A percentile compares a stretch with the other conserved stretches of the same genome.
Evolutionary conservation across 2,329 filamentous ascomycete genomes (phyloP).

Genomic region (Calonectria crousiana): DNA sequence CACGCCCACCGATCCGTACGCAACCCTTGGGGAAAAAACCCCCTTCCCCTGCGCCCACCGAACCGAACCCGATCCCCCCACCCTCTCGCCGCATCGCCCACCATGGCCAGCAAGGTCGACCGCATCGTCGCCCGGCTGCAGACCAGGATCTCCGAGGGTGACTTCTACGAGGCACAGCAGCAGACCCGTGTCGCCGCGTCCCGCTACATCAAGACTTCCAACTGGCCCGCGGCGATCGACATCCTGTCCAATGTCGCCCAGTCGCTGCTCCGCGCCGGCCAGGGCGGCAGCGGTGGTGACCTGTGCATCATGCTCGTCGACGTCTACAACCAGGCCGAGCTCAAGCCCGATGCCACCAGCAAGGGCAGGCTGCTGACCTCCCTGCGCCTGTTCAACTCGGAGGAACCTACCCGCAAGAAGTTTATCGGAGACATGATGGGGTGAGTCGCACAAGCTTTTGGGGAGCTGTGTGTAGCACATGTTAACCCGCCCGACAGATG

Average conservation of each 20-base stretch:
- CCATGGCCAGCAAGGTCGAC: slow-evolving; percentile 56
- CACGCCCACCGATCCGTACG: background rate
- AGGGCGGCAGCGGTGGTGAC: slow-evolving; percentile 93
- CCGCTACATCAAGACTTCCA: slow-evolving; percentile 89
- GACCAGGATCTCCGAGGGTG: slow-evolving; percentile 88
- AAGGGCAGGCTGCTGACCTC: slow-evolving; percentile 83
- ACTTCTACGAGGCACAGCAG: slow-evolving; percentile 98
- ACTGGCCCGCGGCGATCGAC: slow-evolving; percentile 88
- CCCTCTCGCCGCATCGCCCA: slow-evolving; percentile 9
- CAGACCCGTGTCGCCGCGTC: slow-evolving; percentile 96
- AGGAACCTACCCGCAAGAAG: slow-evolving; percentile 93
- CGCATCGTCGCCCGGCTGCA: slow-evolving; percentile 76
- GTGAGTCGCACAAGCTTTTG: slow-evolving; percentile 60
- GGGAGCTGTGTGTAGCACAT: background rate
- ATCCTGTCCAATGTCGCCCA: slow-evolving; percentile 87
- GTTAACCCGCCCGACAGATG: slow-evolving; percentile 61
- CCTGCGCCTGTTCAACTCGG: slow-evolving; percentile 81
- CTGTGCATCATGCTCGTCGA: slow-evolving; percentile 89
- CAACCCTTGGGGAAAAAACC: background rate
- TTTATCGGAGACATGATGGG: slow-evolving; percentile 88
- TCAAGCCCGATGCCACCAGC: slow-evolving; percentile 79
- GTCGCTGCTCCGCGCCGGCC: slow-evolving; percentile 89
- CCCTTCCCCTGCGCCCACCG: background rate
- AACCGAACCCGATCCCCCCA: background rate
- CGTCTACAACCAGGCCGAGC: slow-evolving; percentile 88